Percentiles rank a stretch among this genome's conserved stretches.
Evolutionary conservation across 257 asterid species (phyloP).

Genomic region (Solanum appendiculatum): DNA sequence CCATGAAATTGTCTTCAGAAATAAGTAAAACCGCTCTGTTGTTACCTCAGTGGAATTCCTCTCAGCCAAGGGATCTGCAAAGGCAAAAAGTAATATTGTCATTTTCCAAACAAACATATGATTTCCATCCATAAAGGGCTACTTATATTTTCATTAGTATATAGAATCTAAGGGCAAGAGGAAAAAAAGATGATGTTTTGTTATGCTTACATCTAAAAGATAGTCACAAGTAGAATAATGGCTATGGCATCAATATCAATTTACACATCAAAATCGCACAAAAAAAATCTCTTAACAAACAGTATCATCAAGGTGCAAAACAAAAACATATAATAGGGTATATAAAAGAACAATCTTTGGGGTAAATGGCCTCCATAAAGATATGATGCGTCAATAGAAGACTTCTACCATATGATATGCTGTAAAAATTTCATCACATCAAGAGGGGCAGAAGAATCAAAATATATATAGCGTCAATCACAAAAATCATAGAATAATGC

Average conservation of each 20-base stretch:
- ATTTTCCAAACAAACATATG: neutral
- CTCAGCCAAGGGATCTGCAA: slow-evolving; percentile 23
- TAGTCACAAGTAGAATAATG: neutral
- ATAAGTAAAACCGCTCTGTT: neutral
- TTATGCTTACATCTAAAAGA: neutral
- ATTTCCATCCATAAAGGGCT: neutral
- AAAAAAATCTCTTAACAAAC: neutral
- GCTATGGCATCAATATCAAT: neutral
- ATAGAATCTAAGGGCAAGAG: neutral
- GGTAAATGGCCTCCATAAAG: neutral
- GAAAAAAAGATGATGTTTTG: neutral
- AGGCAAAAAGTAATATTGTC: neutral
- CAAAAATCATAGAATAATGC: neutral
- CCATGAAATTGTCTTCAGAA: neutral
- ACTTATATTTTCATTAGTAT: neutral
- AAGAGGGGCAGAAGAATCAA: neutral
- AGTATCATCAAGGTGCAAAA: neutral
- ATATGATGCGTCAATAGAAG: neutral
- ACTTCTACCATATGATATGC: neutral
- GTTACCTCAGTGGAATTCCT: slow-evolving; percentile 18
- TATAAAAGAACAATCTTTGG: neutral
- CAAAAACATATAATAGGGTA: neutral
- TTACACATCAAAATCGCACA: neutral
- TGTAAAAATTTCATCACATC: neutral
- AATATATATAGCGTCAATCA: neutral